These are phyloP conservation scores for Mucor indicus DNA, from an alignment of 371 early-diverging fungal genomes.

Conservation along the genomic window DNA sequence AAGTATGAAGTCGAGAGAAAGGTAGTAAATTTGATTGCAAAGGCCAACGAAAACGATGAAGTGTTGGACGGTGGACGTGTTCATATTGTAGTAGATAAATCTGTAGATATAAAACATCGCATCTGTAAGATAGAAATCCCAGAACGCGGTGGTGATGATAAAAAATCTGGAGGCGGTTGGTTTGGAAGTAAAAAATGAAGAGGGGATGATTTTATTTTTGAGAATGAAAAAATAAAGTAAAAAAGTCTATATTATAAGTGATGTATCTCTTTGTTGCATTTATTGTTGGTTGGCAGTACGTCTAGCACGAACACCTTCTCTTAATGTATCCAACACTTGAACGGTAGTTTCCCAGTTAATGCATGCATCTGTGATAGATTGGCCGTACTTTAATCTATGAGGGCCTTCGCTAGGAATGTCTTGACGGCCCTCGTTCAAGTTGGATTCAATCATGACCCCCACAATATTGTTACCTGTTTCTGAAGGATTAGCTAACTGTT, in stretches of 20 bases:
- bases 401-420: constrained; percentile 60
- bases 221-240: too few species aligned
- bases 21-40: constrained; percentile 56
- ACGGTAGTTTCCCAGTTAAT: constrained; percentile 75
- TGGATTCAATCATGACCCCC: constrained; percentile 83
- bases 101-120: constrained; percentile 25
- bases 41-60: constrained; percentile 58
- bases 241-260: too few species aligned
- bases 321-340: constrained; percentile 53
- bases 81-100: constrained; percentile 39
- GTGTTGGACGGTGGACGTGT: constrained; percentile 48
- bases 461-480: constrained; percentile 56
- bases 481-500: constrained; percentile 31
- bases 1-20: constrained; percentile 60
- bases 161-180: constrained; percentile 31
- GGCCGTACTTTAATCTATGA: constrained; percentile 59
- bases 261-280: too few species aligned
- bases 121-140: constrained; percentile 40
- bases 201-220: too few species aligned
- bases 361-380: constrained; percentile 80
- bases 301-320: constrained; percentile 64
- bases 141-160: constrained; percentile 41
- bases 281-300: constrained; percentile 35
- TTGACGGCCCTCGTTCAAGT: constrained; percentile 73
- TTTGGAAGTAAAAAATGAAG: constrained; percentile 20